phyloP scores from a whole-genome alignment of 1,284 basidiomycete genomes.

The Fistulina hepatica region DNA sequence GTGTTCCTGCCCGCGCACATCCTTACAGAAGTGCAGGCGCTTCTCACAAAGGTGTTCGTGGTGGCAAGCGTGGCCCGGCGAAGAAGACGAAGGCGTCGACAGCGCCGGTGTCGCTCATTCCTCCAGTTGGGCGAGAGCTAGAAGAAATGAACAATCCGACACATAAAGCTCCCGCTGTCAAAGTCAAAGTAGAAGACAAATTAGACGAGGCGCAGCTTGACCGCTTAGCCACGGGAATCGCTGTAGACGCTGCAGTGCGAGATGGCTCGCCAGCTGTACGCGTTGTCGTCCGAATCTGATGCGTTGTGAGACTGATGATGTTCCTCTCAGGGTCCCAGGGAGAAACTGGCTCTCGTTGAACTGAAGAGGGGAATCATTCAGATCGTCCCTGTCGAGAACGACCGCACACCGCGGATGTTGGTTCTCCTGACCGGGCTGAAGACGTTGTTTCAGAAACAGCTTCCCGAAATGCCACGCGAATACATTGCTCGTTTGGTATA shows the following conservation, averaged over 20 bases:
- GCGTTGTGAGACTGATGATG: conserved; percentile 7
- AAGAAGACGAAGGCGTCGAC: conserved; percentile 50
- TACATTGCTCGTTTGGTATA: conserved; percentile 96
- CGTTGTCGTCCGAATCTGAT: conserved; percentile 6
- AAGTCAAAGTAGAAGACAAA: conserved; percentile 64
- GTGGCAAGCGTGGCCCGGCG: conserved; percentile 45
- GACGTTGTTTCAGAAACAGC: conserved; percentile 93
- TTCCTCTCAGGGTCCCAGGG: conserved; percentile 41
- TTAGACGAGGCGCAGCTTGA: conserved; percentile 65
- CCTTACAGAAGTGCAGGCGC: no score
- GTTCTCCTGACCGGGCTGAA: conserved; percentile 91
- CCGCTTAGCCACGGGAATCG: conserved; percentile 69
- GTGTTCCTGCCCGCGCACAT: no score
- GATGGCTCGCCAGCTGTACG: conserved; percentile 39
- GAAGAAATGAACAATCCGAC: conserved; percentile 34
- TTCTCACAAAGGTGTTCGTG: conserved; percentile 33
- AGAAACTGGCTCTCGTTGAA: conserved; percentile 78
- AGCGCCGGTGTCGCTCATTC: conserved; percentile 25
- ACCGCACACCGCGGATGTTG: conserved; percentile 63
- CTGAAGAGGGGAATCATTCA: conserved; percentile 78
- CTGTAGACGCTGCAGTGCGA: conserved; percentile 47
- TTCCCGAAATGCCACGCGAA: conserved; percentile 98
- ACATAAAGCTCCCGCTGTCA: conserved; percentile 37
- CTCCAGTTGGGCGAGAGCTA: conserved; percentile 27
- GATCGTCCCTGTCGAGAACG: conserved; percentile 81